A percentile compares a stretch with the other conserved stretches of the same genome.
phyloP scores from a whole-genome alignment of 371 early-diverging fungal species.

The Mortierella sp. region DNA sequence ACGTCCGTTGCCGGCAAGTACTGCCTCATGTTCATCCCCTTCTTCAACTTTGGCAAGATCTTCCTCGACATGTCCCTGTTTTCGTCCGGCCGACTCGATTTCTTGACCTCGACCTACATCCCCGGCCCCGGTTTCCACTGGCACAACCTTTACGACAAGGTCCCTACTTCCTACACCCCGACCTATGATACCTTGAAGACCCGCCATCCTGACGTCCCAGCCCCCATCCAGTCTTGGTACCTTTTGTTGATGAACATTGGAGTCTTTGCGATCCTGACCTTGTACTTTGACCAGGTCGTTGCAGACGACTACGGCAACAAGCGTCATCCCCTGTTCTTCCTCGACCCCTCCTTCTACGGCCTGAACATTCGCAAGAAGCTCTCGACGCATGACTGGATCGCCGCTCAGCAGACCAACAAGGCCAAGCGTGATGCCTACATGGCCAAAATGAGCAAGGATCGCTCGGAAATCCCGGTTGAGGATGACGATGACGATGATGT shows the following conservation, averaged over 20 bases:
- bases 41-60: conserved; percentile 82
- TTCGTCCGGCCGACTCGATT: conserved; percentile 72
- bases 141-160: conserved; percentile 62
- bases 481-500: conserved; percentile 67
- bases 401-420: conserved; percentile 40
- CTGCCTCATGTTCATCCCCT: conserved; percentile 70
- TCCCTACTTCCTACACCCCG: conserved; percentile 62
- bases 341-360: conserved; percentile 76
- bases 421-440: conserved; percentile 26
- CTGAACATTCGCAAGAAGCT: conserved; percentile 48
- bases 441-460: conserved; percentile 25
- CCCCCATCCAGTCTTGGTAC: conserved; percentile 69
- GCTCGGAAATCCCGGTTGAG: conserved; percentile 9
- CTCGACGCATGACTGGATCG: conserved; percentile 41
- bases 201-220: conserved; percentile 64
- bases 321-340: conserved; percentile 67
- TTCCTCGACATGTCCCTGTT: conserved; percentile 74
- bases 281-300: conserved; percentile 77
- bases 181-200: conserved; percentile 58
- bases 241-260: conserved; percentile 70
- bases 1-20: conserved; percentile 52
- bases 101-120: conserved; percentile 68
- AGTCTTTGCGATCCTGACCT: conserved; percentile 66
- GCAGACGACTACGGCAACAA: conserved; percentile 78
- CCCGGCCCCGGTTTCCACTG: conserved; percentile 74